Evolutionary conservation across 2,329 filamentous ascomycete species (phyloP), one percentile per base, ranked within the genome.

Genomic region (Fusarium tricinctum): DNA sequence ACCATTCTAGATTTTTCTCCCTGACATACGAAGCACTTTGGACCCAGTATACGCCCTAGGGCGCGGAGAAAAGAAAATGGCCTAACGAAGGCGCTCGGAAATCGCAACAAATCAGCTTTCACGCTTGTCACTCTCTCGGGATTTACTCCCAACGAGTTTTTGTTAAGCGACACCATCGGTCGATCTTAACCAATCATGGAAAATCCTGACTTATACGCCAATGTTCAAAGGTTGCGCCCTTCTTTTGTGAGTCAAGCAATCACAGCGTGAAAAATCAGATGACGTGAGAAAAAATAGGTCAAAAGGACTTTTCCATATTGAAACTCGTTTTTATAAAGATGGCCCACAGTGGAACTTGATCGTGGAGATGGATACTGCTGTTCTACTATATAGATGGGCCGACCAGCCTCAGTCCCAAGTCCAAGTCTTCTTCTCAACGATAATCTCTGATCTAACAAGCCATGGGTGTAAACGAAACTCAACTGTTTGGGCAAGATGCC

Each of bases 401-500:
- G 56, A 47, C n/a, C 17, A 15, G 35, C 43, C 23, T 49, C 50
- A 30, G 35, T 43, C 14, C 33, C 22, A 19, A 43, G 19, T 17
- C 32, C 8, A 45, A 12, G 30, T 23, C 8, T 35, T 8, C 8
- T 26, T 8, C 17, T 46, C 13, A 38, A 15, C 22, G 5, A 35
- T 53, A 20, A 12, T 19, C 22, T 9, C 20, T 47, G 32, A 23
- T 43, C 17, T n/a, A 20, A 40, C 20, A 39, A 32, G 22, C 22
- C n/a, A 72, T 73, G 63, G 45, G 54, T 32, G 15, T 28, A 33
- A 46, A 55, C 39, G 49, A 69, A 30, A 39, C 68, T 44, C 57
- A 33, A 19, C 35, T 50, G 10, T 56, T 57, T 38, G 49, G 58
- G 28, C 39, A 35, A 12, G 45, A 72, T 57, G 55, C 39, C 32